Evolutionary conservation across 129 eudicot genomes (phyloP).

Genomic region (Cynara cardunculus): DNA sequence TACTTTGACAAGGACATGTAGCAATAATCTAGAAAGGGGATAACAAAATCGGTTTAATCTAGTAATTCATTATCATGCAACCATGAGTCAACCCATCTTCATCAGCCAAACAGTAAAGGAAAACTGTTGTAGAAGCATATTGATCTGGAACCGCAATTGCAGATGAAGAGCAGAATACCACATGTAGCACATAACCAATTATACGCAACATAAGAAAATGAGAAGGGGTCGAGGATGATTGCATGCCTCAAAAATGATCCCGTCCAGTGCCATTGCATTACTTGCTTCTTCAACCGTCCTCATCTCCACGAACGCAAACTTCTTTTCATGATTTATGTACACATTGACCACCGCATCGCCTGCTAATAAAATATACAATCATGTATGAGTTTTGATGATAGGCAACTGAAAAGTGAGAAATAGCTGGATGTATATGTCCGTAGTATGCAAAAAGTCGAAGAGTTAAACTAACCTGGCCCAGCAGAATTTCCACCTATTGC

Average conservation of each 20-base stretch:
- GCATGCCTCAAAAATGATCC: slow-evolving; percentile 75
- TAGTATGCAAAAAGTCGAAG: not conserved
- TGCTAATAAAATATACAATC: slow-evolving; percentile 18
- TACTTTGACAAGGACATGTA: not conserved
- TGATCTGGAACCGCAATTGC: not conserved
- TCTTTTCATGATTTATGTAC: slow-evolving; percentile 90
- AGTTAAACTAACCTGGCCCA: slow-evolving; percentile 63
- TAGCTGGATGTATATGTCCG: not conserved
- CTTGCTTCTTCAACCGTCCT: slow-evolving; percentile 97
- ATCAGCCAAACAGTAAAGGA: not conserved
- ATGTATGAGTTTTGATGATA: not conserved
- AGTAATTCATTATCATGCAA: too few relatives aligned
- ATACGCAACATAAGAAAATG: not conserved
- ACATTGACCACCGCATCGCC: slow-evolving; percentile 96
- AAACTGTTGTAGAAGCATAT: not conserved
- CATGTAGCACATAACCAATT: not conserved
- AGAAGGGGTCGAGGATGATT: not conserved
- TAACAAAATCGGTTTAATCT: too few relatives aligned
- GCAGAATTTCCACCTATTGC: slow-evolving; percentile 92
- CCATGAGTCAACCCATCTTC: not conserved
- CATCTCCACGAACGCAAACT: slow-evolving; percentile 98
- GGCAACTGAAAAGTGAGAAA: slow-evolving; percentile 1
- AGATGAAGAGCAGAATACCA: not conserved
- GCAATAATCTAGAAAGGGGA: not conserved
- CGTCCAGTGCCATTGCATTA: slow-evolving; percentile 87